Conservation (phyloP, 2,329 filamentous ascomycete species). For the Colletotrichum orbiculare region DNA sequence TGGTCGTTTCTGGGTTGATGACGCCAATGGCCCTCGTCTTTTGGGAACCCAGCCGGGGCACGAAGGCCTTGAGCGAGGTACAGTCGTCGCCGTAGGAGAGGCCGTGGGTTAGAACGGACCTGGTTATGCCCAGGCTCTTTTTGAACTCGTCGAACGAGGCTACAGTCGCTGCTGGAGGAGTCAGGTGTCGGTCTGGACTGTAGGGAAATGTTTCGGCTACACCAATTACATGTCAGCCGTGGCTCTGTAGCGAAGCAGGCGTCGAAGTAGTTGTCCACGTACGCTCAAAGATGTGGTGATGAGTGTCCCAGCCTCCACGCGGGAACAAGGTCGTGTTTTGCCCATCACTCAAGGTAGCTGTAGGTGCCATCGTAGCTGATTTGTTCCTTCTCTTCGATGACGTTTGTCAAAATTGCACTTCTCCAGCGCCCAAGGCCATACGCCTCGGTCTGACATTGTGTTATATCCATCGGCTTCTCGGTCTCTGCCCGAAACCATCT, state of each 20-base stretch:
- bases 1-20: slow-evolving; percentile 43
- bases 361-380: slow-evolving; percentile 16
- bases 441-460: neutral
- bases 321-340: slow-evolving; percentile 39
- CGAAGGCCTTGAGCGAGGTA: slow-evolving; percentile 46
- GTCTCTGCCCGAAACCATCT: neutral
- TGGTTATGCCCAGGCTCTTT: slow-evolving; percentile 41
- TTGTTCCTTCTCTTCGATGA: neutral
- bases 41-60: slow-evolving; percentile 41
- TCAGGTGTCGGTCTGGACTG: slow-evolving; percentile 22
- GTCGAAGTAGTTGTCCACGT: slow-evolving; percentile 9
- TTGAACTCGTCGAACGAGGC: slow-evolving; percentile 36
- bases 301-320: slow-evolving; percentile 45
- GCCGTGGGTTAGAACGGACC: slow-evolving; percentile 50
- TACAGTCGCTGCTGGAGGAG: slow-evolving; percentile 24
- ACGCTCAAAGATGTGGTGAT: slow-evolving; percentile 49
- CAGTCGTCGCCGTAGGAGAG: slow-evolving; percentile 51
- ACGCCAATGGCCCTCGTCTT: slow-evolving; percentile 45
- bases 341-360: neutral
- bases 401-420: neutral
- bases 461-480: neutral
- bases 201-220: slow-evolving; percentile 26
- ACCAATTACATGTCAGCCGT: neutral
- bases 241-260: neutral
- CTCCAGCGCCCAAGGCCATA: neutral